Evolutionary conservation across 2,329 filamentous ascomycete genomes (phyloP).

Genomic region (Orbilia brochopaga): DNA sequence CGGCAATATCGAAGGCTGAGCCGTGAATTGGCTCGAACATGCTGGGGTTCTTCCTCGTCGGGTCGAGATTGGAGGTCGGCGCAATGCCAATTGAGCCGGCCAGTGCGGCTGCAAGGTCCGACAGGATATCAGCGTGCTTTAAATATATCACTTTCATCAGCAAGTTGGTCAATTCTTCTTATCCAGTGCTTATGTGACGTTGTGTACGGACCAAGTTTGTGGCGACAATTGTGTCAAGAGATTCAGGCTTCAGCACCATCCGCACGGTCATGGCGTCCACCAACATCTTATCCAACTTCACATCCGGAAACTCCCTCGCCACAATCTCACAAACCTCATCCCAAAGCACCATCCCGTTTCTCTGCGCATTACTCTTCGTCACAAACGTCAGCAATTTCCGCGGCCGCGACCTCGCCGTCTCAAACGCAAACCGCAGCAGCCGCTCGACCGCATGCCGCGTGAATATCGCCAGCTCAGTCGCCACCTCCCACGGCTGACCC

Average conservation of each 20-base stretch:
- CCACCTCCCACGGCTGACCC: conserved; percentile 66
- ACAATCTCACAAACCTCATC: conserved; percentile 67
- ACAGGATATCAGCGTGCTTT: conserved; percentile 70
- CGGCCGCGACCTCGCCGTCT: conserved; percentile 65
- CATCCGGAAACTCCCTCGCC: conserved; percentile 66
- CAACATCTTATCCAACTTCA: conserved; percentile 69
- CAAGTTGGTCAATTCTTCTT: too few relatives aligned
- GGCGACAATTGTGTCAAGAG: conserved; percentile 69
- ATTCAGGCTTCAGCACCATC: conserved; percentile 69
- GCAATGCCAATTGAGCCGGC: conserved; percentile 76
- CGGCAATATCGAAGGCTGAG: conserved; percentile 92
- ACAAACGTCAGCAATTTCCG: conserved; percentile 68
- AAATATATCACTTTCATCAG: conserved; percentile 15
- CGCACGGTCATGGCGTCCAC: conserved; percentile 59
- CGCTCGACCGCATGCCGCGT: conserved; percentile 67
- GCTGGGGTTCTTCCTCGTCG: conserved; percentile 61
- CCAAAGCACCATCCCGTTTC: conserved; percentile 73
- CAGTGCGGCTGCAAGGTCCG: conserved; percentile 72
- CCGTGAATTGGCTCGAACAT: conserved; percentile 98
- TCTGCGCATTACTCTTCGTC: conserved; percentile 70
- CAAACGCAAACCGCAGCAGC: conserved; percentile 69
- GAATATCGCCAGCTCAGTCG: conserved; percentile 70
- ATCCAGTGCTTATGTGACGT: too few relatives aligned
- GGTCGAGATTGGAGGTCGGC: conserved; percentile 72
- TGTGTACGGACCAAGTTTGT: conserved; percentile 60